Evolutionary conservation across 2,329 filamentous ascomycete species (phyloP).

Genomic region (Incumbomyces lentus): DNA sequence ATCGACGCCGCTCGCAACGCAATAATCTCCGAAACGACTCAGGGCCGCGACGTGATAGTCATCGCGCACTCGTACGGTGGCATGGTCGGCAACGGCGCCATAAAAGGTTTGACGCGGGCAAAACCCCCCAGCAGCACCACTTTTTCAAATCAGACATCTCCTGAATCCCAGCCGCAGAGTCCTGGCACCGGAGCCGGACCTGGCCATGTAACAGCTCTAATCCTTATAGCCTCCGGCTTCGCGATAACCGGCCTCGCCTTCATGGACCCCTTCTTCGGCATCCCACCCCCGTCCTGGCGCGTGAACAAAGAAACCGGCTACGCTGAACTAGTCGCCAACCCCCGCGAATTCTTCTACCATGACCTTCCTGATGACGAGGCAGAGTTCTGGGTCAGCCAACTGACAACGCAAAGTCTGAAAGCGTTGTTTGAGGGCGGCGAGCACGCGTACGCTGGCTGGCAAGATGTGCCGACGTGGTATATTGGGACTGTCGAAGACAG

Average conservation of each 20-base stretch:
- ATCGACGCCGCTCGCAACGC: slow-evolving; percentile 30
- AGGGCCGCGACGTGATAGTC: slow-evolving; percentile 37
- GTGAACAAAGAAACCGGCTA: slow-evolving; percentile 33
- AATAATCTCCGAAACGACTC: slow-evolving; percentile 28
- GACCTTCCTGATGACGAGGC: slow-evolving; percentile 38
- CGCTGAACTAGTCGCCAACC: slow-evolving; percentile 29
- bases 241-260: slow-evolving; percentile 30
- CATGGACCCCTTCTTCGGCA: slow-evolving; percentile 32
- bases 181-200: slow-evolving; percentile 18
- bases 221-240: slow-evolving; percentile 39
- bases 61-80: slow-evolving; percentile 43
- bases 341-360: slow-evolving; percentile 40
- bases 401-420: slow-evolving; percentile 34
- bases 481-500: slow-evolving; percentile 35
- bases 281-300: slow-evolving; percentile 34
- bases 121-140: slow-evolving; percentile 8
- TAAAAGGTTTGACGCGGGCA: slow-evolving; percentile 32
- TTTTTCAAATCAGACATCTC: slow-evolving; percentile 1
- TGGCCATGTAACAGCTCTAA: slow-evolving; percentile 37
- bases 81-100: slow-evolving; percentile 36
- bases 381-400: slow-evolving; percentile 32
- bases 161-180: slow-evolving; percentile 2
- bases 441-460: slow-evolving; percentile 37
- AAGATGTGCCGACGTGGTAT: slow-evolving; percentile 39
- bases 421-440: slow-evolving; percentile 38